Evolutionary conservation across 148 eudicot genomes (phyloP).

Genomic region (Euryodendron excelsum): DNA sequence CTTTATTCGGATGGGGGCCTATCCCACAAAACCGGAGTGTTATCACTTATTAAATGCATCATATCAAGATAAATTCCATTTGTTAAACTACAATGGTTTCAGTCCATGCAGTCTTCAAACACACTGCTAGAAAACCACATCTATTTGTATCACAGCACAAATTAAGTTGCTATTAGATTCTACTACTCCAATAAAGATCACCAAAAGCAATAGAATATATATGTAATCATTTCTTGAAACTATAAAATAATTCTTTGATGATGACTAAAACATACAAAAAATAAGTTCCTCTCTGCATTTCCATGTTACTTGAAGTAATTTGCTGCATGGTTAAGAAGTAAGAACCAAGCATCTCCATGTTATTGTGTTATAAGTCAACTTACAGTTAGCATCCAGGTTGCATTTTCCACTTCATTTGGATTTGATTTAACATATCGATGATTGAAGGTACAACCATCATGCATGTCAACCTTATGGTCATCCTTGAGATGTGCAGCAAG

Average conservation of each 20-base stretch:
- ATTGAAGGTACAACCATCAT: slow-evolving; percentile 59
- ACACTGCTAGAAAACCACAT: no score
- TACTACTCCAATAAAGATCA: neutral
- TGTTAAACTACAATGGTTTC: no score
- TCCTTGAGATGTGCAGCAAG: slow-evolving; percentile 54
- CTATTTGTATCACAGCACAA: no score
- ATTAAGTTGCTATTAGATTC: neutral
- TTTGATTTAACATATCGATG: slow-evolving; percentile 62
- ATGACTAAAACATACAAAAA: neutral
- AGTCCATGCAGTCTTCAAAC: no score
- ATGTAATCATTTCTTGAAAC: neutral
- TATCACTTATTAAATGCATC: no score
- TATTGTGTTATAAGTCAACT: no score
- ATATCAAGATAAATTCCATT: no score
- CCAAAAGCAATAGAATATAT: neutral
- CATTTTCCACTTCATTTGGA: slow-evolving; percentile 63
- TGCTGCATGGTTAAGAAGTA: neutral
- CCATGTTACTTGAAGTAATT: no score
- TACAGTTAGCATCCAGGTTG: slow-evolving; percentile 73
- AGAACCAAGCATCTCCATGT: no score
- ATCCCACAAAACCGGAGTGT: no score
- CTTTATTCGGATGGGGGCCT: no score
- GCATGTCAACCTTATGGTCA: slow-evolving; percentile 62
- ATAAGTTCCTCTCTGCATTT: neutral
- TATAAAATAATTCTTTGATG: neutral